Percentiles rank a stretch among this genome's conserved stretches.
phyloP scores from a whole-genome alignment of 108 stramenopile species.

The Aurantiochytrium sp. region DNA sequence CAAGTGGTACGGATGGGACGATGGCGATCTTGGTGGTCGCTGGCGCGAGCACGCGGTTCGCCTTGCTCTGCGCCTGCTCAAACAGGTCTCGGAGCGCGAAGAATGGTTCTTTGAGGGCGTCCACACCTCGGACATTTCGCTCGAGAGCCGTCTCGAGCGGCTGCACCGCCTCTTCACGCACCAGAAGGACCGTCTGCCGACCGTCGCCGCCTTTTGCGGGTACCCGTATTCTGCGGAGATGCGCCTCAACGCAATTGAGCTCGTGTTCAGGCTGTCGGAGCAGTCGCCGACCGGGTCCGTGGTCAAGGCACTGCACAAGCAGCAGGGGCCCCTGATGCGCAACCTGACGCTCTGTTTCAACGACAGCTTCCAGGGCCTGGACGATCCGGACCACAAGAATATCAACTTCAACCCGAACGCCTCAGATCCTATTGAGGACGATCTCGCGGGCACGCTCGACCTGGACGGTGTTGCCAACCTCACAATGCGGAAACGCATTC shows the following conservation, averaged over 20 bases:
- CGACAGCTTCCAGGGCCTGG: neutral
- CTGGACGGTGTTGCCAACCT: neutral
- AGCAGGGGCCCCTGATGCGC: neutral
- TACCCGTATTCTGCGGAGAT: conserved; percentile 23
- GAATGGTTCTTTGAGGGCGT: neutral
- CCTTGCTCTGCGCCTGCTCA: neutral
- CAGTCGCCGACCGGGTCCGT: neutral
- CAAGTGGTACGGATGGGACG: neutral
- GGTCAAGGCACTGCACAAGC: neutral
- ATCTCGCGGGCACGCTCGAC: neutral
- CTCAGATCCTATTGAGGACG: neutral
- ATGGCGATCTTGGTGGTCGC: neutral
- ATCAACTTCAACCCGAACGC: neutral
- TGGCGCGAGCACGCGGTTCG: neutral
- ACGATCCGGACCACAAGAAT: neutral
- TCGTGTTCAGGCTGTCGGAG: neutral
- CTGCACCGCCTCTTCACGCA: conserved; percentile 26
- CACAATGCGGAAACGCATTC: neutral
- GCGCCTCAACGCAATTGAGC: neutral
- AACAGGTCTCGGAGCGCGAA: neutral
- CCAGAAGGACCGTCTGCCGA: neutral
- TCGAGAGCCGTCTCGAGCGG: conserved; percentile 19
- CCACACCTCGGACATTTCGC: neutral
- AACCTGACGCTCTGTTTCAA: neutral
- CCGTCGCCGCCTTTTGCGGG: neutral